phyloP scores from a whole-genome alignment of 2,329 filamentous ascomycete genomes.

The Pseudogymnoascus destructans region DNA sequence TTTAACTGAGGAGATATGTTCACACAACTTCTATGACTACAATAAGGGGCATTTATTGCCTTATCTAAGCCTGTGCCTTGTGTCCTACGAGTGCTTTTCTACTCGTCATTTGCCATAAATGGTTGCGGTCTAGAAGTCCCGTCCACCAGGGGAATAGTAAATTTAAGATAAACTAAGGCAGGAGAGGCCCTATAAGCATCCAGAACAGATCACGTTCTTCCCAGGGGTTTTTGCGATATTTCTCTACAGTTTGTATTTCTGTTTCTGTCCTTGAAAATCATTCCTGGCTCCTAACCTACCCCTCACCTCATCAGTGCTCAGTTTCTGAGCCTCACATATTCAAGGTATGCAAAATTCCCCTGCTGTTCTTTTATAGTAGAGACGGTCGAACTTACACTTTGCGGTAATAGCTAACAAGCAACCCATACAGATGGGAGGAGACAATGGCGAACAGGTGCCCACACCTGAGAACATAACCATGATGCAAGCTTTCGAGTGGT shows the following conservation, averaged over 20 bases:
- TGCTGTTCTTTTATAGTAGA: background rate
- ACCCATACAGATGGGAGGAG: constrained; percentile 7
- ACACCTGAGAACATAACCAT: constrained; percentile 41
- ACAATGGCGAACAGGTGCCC: constrained; percentile 18
- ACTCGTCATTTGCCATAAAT: background rate
- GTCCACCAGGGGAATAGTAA: background rate
- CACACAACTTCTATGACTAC: background rate
- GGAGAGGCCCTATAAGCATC: constrained; percentile 2
- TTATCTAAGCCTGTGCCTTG: background rate
- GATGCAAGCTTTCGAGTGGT: constrained; percentile 64
- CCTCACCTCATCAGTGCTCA: background rate
- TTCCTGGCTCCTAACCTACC: background rate
- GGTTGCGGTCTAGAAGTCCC: background rate
- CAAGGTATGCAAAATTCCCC: background rate
- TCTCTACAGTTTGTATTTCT: background rate
- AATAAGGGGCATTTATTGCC: background rate
- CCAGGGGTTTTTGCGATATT: background rate
- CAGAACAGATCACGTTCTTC: constrained; percentile 1
- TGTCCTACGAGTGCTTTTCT: background rate
- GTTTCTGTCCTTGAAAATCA: background rate
- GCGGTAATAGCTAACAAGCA: background rate
- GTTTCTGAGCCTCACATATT: background rate
- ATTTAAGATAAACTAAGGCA: background rate
- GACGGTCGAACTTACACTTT: background rate
- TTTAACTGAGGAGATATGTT: background rate